These are phyloP conservation scores for Phytophthora melonis DNA, from an alignment of 352 stramenopile genomes.

Conservation along the genomic window DNA sequence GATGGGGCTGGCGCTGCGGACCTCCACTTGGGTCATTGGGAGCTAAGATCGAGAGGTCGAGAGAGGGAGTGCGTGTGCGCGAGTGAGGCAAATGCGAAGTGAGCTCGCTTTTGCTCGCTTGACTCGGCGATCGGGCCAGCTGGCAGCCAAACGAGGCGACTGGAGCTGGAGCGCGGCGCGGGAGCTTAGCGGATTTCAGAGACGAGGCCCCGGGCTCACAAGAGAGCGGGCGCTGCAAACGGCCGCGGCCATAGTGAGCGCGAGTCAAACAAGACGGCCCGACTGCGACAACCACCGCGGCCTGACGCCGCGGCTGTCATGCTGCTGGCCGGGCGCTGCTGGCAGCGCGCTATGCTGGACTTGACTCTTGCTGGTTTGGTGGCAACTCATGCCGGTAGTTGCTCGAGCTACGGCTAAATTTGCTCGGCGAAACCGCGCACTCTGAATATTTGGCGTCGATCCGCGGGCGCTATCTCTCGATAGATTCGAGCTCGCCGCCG, in stretches of 20 bases:
- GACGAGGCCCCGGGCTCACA: neutral
- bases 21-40: conserved; percentile 42
- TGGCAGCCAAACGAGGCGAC: conserved; percentile 10
- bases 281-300: neutral
- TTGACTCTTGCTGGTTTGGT: neutral
- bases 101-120: conserved; percentile 17
- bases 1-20: conserved; percentile 31
- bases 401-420: neutral
- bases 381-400: neutral
- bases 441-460: conserved; percentile 33
- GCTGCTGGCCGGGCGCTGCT: neutral
- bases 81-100: conserved; percentile 35
- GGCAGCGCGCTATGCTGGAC: neutral
- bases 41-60: neutral
- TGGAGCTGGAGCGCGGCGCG: neutral
- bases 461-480: conserved; percentile 1
- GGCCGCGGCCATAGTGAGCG: conserved; percentile 1
- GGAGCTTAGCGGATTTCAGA: conserved; percentile 2
- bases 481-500: neutral
- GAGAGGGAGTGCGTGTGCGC: neutral
- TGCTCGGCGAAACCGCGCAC: neutral
- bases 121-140: conserved; percentile 6
- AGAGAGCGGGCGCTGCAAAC: neutral
- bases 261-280: neutral
- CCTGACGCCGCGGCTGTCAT: neutral